phyloP scores from a whole-genome alignment of 2,329 filamentous ascomycete species.

The Helotiales sp. region DNA sequence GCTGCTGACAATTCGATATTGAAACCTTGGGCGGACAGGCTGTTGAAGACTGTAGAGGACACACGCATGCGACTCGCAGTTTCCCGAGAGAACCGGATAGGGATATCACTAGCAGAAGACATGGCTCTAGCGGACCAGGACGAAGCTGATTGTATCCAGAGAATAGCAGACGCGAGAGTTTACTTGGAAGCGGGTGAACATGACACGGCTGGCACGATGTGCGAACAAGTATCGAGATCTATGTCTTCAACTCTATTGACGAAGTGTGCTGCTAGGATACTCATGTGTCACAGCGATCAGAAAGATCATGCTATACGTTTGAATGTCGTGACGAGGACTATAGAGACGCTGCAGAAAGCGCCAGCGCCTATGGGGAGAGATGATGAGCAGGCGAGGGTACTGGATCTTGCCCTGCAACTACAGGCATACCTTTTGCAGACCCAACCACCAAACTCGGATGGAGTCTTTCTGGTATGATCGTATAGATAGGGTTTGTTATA shows the following conservation, averaged over 20 bases:
- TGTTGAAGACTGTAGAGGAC: not conserved
- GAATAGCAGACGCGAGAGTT: not conserved
- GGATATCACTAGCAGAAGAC: not conserved
- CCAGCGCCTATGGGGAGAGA: not conserved
- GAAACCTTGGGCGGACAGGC: not conserved
- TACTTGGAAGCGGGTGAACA: not conserved
- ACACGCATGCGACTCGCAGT: not conserved
- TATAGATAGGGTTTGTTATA: too few relatives aligned
- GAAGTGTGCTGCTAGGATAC: slow-evolving; percentile 5
- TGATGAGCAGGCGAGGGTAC: not conserved
- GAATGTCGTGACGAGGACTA: not conserved
- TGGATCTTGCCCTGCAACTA: not conserved
- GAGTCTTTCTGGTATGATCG: not conserved
- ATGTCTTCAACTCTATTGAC: slow-evolving; percentile 1
- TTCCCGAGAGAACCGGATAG: not conserved
- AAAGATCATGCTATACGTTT: not conserved
- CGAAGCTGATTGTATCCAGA: not conserved
- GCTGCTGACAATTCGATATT: not conserved
- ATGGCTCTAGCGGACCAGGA: not conserved
- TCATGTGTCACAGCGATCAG: not conserved
- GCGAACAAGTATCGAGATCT: not conserved
- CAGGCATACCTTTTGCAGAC: not conserved
- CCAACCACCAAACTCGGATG: not conserved
- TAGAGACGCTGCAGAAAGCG: not conserved
- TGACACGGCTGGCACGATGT: not conserved